Base-by-base conservation (phyloP, 768 basidiomycete species). In the Phanerodontia chrysosporium region DNA sequence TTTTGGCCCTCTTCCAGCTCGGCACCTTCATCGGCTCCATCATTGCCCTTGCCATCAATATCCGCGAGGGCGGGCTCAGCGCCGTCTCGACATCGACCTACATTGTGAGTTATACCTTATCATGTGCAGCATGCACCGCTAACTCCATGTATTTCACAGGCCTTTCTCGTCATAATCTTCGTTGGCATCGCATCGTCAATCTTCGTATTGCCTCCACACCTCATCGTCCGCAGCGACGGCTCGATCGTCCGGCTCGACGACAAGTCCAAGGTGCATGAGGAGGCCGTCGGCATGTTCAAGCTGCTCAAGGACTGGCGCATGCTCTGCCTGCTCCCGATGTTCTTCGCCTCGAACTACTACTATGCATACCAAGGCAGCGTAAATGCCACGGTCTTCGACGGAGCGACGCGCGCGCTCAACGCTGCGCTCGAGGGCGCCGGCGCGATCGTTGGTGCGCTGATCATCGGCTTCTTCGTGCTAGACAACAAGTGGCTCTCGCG, bases 1-100 rank as follows among this genome's bases (percentile, higher is more conserved):
- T 83, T 83, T 69, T 83, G 83, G 75, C 73, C 32, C 74, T 78
- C 63, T 77, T 78, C 73, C 72, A 78, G 60, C 68, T 74, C 54
- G 78, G 78, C 51, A 67, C 75, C 36, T 69, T 79, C 66, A 74
- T 80, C 54, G 78, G 78, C 24, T 65, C 75, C 16, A 58, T 77
- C 59, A 77, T 80, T 55, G 76, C 76, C 32, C 73, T 79, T 28
- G 77, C 74, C 4, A 76, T 77, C 67, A 76, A 77, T 65, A 71
- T 76, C 58, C 52, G 62, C 30, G 60, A 56, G 13, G 74, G 74
- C 7, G 49, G 58, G 9, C 68, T 72, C 51, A 64, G 62, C 45
- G 69, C 72, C 1, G 72, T 76, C 14, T 75, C 77, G 8, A 78
- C 75, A 2, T 69, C 73, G 14, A 77, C 77, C 1, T 72, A 76